A percentile compares a stretch with the other conserved stretches of the same genome.
These are phyloP conservation scores for Dipodascus geniculatus DNA, from an alignment of 805 yeast genomes.

Conservation along the genomic window DNA sequence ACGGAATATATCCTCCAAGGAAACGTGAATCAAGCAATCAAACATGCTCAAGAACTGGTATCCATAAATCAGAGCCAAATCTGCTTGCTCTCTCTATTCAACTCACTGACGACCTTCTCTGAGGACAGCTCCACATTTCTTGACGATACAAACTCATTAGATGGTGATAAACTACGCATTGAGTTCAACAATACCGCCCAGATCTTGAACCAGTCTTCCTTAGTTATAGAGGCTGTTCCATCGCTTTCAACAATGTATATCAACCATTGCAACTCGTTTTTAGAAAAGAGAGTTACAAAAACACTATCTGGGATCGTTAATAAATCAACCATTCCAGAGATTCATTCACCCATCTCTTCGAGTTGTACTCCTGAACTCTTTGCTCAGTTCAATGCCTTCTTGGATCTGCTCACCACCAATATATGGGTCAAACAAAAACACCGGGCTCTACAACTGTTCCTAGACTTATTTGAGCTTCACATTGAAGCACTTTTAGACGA, in stretches of 20 bases:
- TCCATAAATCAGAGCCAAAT: too few species aligned
- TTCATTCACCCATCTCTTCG: neutral
- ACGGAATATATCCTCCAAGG: too few species aligned
- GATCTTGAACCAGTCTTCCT: neutral
- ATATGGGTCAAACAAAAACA: neutral
- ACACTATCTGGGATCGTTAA: neutral
- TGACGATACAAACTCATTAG: neutral
- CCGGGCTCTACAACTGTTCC: neutral
- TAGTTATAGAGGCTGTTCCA: neutral
- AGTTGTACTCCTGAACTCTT: neutral
- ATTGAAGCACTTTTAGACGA: neutral
- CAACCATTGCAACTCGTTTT: neutral
- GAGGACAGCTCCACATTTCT: too few species aligned
- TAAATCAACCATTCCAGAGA: neutral
- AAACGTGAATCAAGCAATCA: too few species aligned
- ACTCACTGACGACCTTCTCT: too few species aligned
- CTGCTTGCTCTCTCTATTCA: too few species aligned
- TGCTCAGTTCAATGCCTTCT: neutral
- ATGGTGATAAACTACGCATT: neutral
- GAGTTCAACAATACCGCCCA: neutral
- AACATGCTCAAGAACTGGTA: too few species aligned
- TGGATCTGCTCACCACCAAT: neutral
- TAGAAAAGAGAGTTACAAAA: neutral
- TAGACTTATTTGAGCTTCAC: neutral
- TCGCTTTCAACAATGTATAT: neutral